Conservation (phyloP, 2,329 filamentous ascomycete species). For the Botrytis byssoidea region DNA sequence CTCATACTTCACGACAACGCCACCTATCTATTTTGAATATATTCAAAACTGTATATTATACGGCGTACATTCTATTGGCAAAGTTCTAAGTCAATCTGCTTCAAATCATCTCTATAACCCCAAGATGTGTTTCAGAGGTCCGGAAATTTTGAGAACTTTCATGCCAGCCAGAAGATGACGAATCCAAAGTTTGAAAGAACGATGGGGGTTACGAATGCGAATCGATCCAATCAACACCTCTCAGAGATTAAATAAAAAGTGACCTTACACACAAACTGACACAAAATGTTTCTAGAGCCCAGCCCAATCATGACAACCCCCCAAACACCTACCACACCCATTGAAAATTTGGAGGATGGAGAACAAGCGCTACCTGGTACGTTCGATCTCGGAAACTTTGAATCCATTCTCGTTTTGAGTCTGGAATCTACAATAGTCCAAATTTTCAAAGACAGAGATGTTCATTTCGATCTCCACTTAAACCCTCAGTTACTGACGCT, state of each 20-base stretch:
- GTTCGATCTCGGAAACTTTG: conserved; percentile 9
- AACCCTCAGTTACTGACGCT: background rate
- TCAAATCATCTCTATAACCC: background rate
- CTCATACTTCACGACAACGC: background rate
- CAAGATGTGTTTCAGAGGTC: background rate
- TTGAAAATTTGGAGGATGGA: conserved; percentile 1
- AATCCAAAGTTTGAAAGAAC: background rate
- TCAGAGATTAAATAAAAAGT: background rate
- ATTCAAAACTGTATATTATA: background rate
- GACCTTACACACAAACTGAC: background rate
- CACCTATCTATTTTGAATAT: background rate
- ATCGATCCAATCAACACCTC: background rate
- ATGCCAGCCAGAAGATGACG: background rate
- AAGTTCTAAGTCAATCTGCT: background rate
- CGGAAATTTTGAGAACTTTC: background rate
- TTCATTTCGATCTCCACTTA: background rate
- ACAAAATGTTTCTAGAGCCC: background rate
- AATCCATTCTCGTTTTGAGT: conserved; percentile 1
- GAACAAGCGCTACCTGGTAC: conserved; percentile 6
- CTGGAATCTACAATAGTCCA: conserved; percentile 1
- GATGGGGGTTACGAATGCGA: background rate
- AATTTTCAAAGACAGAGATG: conserved; percentile 4
- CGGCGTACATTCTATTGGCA: background rate
- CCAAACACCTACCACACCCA: background rate
- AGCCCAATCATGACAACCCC: background rate